Conservation (phyloP, 2,329 filamentous ascomycete species). For the Ceratocystiopsis sp. region DNA sequence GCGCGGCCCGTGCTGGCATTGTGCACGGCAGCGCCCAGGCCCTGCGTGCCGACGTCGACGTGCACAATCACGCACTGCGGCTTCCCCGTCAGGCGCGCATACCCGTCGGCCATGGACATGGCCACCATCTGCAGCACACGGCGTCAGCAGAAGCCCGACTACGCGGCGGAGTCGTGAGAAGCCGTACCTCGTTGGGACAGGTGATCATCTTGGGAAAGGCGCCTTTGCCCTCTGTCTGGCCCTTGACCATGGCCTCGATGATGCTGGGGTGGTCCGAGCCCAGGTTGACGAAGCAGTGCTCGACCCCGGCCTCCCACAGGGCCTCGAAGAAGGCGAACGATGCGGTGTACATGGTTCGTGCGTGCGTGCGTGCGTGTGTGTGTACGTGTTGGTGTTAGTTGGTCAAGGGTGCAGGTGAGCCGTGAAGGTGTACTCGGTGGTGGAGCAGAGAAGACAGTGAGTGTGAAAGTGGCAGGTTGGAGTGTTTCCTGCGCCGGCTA, state of each 20-base stretch:
- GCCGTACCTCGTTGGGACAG: conserved; percentile 50
- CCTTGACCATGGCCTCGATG: conserved; percentile 60
- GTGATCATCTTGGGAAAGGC: conserved; percentile 52
- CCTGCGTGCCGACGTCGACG: conserved; percentile 60
- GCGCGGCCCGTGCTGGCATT: conserved; percentile 52
- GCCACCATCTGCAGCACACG: conserved; percentile 45
- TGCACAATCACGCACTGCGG: conserved; percentile 57
- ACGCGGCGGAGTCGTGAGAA: too few species aligned
- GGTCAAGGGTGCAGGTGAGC: too few species aligned
- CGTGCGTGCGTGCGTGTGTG: too few species aligned
- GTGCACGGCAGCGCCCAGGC: conserved; percentile 53
- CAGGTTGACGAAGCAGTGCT: conserved; percentile 42
- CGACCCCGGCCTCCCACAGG: conserved; percentile 51
- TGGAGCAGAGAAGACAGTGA: too few species aligned
- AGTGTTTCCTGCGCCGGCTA: too few species aligned
- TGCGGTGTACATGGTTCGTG: conserved; percentile 44
- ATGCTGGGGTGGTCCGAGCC: conserved; percentile 51
- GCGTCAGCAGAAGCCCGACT: not conserved
- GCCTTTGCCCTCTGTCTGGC: conserved; percentile 43
- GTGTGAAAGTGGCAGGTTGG: too few species aligned
- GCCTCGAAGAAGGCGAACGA: conserved; percentile 74
- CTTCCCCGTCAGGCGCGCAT: conserved; percentile 46
- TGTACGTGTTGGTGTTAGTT: too few species aligned
- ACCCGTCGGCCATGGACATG: conserved; percentile 59
- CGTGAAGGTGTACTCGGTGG: too few species aligned